Percentiles rank a stretch among this genome's conserved stretches.
These are phyloP conservation scores for Aspergillus flavus DNA, from an alignment of 2,329 filamentous ascomycete species.

Conservation along the genomic window DNA sequence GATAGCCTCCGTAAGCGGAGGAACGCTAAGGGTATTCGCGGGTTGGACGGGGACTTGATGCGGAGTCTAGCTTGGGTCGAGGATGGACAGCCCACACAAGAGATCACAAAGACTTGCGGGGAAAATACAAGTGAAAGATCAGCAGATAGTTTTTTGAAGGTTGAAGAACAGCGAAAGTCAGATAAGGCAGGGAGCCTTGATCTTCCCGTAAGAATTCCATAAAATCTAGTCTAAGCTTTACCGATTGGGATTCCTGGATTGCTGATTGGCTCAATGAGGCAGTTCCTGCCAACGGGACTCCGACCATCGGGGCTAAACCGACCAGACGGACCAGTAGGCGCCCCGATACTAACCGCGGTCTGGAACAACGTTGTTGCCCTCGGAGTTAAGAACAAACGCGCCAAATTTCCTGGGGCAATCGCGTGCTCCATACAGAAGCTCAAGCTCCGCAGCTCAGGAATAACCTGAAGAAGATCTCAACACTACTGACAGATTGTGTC, in stretches of 20 bases:
- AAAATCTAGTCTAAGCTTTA: conserved; percentile 2
- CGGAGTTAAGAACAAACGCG: conserved; percentile 18
- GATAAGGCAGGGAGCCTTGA: neutral
- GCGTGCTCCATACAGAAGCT: neutral
- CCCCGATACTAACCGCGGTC: conserved; percentile 20
- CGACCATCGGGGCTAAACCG: conserved; percentile 19
- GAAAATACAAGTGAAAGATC: neutral
- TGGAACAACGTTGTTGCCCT: conserved; percentile 21
- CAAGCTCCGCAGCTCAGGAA: conserved; percentile 1
- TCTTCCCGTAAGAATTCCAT: neutral
- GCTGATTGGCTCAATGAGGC: conserved; percentile 1
- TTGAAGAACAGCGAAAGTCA: neutral
- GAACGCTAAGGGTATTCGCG: neutral
- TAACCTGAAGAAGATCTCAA: neutral
- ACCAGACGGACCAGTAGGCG: neutral
- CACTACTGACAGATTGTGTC: neutral
- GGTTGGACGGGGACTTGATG: neutral
- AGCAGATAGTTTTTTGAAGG: neutral
- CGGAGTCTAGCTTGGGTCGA: neutral
- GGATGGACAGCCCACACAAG: neutral
- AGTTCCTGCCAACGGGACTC: conserved; percentile 10
- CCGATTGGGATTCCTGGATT: conserved; percentile 5
- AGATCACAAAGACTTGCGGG: neutral
- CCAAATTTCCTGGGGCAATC: conserved; percentile 17
- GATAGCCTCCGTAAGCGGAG: conserved; percentile 22